Base-by-base conservation (phyloP, 2,329 filamentous ascomycete genomes). In the Plectosphaerella plurivora region DNA sequence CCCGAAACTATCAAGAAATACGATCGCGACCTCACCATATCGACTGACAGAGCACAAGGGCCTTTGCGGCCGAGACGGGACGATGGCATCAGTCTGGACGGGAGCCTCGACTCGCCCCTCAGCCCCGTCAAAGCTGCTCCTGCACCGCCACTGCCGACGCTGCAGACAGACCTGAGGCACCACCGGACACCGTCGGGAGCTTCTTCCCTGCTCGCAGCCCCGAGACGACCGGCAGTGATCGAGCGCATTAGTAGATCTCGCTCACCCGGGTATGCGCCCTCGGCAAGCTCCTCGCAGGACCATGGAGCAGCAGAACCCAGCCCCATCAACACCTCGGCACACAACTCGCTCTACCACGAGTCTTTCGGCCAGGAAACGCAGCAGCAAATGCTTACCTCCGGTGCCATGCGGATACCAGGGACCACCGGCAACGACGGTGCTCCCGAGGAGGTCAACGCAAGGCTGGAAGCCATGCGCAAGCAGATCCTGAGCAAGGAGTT, bases 401-500 rank as follows among this genome's bases (percentile, higher is more conserved):
- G 77, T 18, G 65, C 72, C 51, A 67, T 75, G 59, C 69, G 76
- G 47, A 83, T 84, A 48, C 78, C 81, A 0, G 81, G 80, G 1
- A 84, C 81, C 2, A 79, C 76, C 14, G 71, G 72, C 10, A 78
- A 77, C 51, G 81, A 83, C 59, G 79, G 79, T 3, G 78, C 77
- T 5, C 77, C 79, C 2, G 82, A 83, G 54, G 73, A 76, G 47
- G 82, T 86, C 53, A 85, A 75, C 60, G 78, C 81, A 9, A 78
- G 81, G 51, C 71, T 87, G 7, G 83, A 83, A 48, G 86, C 88
- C 60, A 87, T 96, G 76, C 84, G 88, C 56, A 89, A 90, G 62
- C 91, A 93, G 63, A 86, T 99, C 8, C 73, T 97, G 45, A 96
- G 89, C 66, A 94, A 92, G 63, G 92, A 97, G 60, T 97, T 96